Base-by-base conservation (phyloP, 768 basidiomycete species). In the Boletus coccyginus region DNA sequence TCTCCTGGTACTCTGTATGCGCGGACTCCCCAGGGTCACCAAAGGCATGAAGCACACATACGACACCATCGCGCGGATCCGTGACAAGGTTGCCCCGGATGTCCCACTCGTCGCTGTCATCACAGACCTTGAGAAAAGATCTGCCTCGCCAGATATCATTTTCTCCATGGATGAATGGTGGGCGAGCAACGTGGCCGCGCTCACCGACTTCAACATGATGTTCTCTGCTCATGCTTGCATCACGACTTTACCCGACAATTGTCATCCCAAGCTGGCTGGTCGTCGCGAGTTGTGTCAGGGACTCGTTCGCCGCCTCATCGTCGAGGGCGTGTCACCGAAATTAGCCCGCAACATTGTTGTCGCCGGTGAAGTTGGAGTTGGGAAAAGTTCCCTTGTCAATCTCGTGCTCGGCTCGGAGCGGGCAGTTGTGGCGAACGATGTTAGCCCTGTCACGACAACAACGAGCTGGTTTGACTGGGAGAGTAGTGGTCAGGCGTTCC, bases 161-260 rank as follows among this genome's bases (percentile, higher is more conserved):
- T 32, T 53, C 2, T 69, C 70, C 21, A 74, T 74, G 67, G 70
- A 71, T 0, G 62, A 66, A 31, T 79, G 78, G 78, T 78, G 76
- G 77, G 52, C 47, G 29, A 54, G 56, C 55, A 78, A 78, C 45
- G 44, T 64, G 27, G 14, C 29, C 9, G 19, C 35, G 0, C 74
- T 78, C 51, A 52, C 50, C 27, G 44, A 56, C 5, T 62, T 66
- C 50, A 58, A 57, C n/a, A 79, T 79, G 64, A 4, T 31, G 11
- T 76, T 75, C 29, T 58, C 64, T 7, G 72, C 46, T 10, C 64
- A 65, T 27, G 64, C 64, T 36, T 65, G 64, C 57, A 32, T 65
- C 53, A 65, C 64, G 1, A 65, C 64, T 1, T 33, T 65, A 24
- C 45, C 59, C 2, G 64, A 68, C 29, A 51, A 53, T 33, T 68